Percentiles rank a stretch among this genome's conserved stretches.
phyloP scores from a whole-genome alignment of 805 yeast species.

The Zygosaccharomyces pseudorouxii region DNA sequence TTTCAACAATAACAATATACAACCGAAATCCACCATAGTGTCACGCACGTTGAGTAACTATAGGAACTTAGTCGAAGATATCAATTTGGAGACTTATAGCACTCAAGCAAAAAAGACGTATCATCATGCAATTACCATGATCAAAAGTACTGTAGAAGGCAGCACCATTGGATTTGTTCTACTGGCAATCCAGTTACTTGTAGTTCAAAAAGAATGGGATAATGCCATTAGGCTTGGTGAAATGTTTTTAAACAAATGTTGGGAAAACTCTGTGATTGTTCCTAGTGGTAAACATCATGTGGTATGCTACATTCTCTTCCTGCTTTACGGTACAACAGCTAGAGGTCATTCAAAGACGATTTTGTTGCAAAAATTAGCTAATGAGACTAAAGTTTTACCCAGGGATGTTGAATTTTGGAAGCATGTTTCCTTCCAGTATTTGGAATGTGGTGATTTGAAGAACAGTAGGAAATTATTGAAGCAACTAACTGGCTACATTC shows the following conservation, averaged over 20 bases:
- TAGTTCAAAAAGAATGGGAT: slow-evolving; percentile 27
- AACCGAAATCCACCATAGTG: slow-evolving; percentile 16
- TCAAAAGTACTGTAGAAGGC: slow-evolving; percentile 22
- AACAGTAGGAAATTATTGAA: slow-evolving; percentile 19
- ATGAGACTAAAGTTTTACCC: slow-evolving; percentile 1
- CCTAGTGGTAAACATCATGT: slow-evolving; percentile 8
- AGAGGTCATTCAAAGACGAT: slow-evolving; percentile 21
- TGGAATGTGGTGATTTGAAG: slow-evolving; percentile 18
- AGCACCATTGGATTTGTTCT: slow-evolving; percentile 24
- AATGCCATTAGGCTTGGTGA: slow-evolving; percentile 31
- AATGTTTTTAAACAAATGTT: slow-evolving; percentile 17
- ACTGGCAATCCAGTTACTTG: slow-evolving; percentile 27
- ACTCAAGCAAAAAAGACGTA: slow-evolving; percentile 31
- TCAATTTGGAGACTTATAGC: slow-evolving; percentile 26
- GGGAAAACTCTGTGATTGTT: slow-evolving; percentile 1
- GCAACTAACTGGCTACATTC: slow-evolving; percentile 6
- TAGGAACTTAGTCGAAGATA: slow-evolving; percentile 21
- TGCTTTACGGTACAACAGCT: slow-evolving; percentile 23
- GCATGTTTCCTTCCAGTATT: slow-evolving; percentile 27
- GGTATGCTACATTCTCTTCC: slow-evolving; percentile 23
- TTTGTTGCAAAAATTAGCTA: slow-evolving; percentile 17
- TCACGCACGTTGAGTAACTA: slow-evolving; percentile 26
- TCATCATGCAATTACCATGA: slow-evolving; percentile 19
- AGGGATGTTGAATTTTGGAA: slow-evolving; percentile 27
- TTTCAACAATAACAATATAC: slow-evolving; percentile 25